These are phyloP conservation scores for Chalaropsis thielavioides DNA, from an alignment of 2,329 filamentous ascomycete species.

Conservation along the genomic window DNA sequence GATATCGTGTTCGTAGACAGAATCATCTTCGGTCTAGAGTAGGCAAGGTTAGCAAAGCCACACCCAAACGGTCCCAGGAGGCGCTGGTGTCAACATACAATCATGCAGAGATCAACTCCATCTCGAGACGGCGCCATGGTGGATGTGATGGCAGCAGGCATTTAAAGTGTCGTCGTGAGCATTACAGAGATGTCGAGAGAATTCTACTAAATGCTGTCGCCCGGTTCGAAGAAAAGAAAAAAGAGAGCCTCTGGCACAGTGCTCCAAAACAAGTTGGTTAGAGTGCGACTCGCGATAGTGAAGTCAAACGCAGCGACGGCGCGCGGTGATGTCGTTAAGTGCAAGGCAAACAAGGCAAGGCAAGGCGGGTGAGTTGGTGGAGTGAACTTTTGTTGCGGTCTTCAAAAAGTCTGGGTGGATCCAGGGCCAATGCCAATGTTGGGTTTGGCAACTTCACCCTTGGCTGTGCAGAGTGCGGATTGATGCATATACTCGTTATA, in stretches of 20 bases:
- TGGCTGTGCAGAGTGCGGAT: background rate
- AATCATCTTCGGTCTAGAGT: slow-evolving; percentile 64
- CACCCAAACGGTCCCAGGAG: slow-evolving; percentile 9
- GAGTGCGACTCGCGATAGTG: background rate
- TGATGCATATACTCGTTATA: background rate
- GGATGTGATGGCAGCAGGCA: slow-evolving; percentile 9
- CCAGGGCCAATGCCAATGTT: background rate
- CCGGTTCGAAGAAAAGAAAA: background rate
- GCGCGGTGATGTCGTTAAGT: background rate
- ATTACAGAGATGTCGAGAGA: background rate
- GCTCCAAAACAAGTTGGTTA: background rate
- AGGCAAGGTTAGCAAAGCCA: slow-evolving; percentile 18
- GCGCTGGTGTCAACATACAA: slow-evolving; percentile 28
- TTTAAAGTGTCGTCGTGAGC: background rate
- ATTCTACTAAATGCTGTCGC: background rate
- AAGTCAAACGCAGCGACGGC: background rate
- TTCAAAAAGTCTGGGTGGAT: background rate
- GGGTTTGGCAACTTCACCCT: background rate
- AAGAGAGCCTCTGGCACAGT: background rate
- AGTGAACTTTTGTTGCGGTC: background rate
- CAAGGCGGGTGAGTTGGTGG: background rate
- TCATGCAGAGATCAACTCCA: slow-evolving; percentile 31
- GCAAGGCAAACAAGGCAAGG: background rate
- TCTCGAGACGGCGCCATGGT: background rate
- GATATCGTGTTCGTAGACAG: slow-evolving; percentile 92